Evolutionary conservation across 208 protist species (phyloP).

Genomic region (Leishmania aethiopica): DNA sequence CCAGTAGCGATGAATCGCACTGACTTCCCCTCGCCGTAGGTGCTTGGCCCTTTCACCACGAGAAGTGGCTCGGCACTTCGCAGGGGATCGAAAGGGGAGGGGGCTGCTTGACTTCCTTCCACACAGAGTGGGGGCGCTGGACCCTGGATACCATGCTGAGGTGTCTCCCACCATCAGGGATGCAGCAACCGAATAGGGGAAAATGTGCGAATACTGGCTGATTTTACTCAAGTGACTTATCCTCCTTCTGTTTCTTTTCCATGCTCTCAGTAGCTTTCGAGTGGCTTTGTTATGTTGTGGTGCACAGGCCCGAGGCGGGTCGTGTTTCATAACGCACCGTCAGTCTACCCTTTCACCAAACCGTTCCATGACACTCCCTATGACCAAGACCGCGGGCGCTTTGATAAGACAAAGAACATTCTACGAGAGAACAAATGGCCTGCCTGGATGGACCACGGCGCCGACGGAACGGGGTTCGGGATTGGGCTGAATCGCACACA

Average conservation of each 20-base stretch:
- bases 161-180: background rate
- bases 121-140: background rate
- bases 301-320: slow-evolving; percentile 30
- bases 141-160: background rate
- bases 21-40: background rate
- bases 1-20: background rate
- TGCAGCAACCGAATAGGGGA: background rate
- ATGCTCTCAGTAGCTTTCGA: background rate
- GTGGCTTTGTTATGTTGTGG: slow-evolving; percentile 14
- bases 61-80: background rate
- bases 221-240: background rate
- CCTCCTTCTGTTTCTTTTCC: slow-evolving; percentile 15
- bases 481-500: slow-evolving; percentile 86
- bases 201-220: background rate
- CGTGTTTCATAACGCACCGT: slow-evolving; percentile 87
- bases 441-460: slow-evolving; percentile 88
- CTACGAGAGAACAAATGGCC: slow-evolving; percentile 61
- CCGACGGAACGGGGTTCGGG: slow-evolving; percentile 85
- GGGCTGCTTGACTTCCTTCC: background rate
- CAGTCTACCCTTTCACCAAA: slow-evolving; percentile 84
- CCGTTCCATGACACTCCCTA: slow-evolving; percentile 90
- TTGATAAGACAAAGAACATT: slow-evolving; percentile 54
- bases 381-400: slow-evolving; percentile 69
- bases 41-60: background rate
- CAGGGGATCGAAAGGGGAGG: background rate